These are phyloP conservation scores for Pouteria glomerata DNA, from an alignment of 148 eudicot species.

Conservation along the genomic window DNA sequence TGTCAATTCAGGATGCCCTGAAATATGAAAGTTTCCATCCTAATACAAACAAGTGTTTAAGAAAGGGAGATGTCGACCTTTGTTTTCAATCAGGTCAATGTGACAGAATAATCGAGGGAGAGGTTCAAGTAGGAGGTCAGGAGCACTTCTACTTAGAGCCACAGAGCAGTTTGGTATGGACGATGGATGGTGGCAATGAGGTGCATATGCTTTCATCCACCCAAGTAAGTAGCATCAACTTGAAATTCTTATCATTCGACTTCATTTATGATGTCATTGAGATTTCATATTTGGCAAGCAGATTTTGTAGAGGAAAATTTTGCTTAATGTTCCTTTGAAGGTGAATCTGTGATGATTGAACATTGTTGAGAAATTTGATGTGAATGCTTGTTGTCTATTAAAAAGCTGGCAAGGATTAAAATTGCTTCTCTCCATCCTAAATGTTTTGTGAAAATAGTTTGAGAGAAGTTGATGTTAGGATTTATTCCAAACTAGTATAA, in stretches of 20 bases:
- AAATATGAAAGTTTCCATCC: conserved; percentile 66
- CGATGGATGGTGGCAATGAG: conserved; percentile 88
- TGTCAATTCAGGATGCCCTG: conserved; percentile 85
- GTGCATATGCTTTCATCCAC: conserved; percentile 98
- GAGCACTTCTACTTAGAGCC: conserved; percentile 97
- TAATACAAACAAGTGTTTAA: conserved; percentile 53
- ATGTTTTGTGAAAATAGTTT: not conserved
- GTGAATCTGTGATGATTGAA: not conserved
- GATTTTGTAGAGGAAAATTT: not conserved
- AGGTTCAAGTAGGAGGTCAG: conserved; percentile 89
- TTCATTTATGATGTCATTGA: not conserved
- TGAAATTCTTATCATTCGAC: not conserved
- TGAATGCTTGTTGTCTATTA: not conserved
- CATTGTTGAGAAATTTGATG: not conserved
- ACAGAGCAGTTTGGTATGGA: conserved; percentile 75
- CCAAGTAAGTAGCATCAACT: conserved; percentile 51
- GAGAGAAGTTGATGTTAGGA: not conserved
- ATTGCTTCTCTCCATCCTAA: not conserved
- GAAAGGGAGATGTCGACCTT: conserved; percentile 70
- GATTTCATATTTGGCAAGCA: not conserved
- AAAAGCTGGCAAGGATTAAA: not conserved
- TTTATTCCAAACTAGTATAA: not conserved
- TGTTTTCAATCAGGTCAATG: conserved; percentile 82
- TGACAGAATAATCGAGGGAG: conserved; percentile 88
- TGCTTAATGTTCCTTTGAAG: not conserved